Evolutionary conservation across 1,284 basidiomycete species (phyloP), one percentile per base, ranked within the genome.

Genomic region (Tetrapyrgos nigripes): DNA sequence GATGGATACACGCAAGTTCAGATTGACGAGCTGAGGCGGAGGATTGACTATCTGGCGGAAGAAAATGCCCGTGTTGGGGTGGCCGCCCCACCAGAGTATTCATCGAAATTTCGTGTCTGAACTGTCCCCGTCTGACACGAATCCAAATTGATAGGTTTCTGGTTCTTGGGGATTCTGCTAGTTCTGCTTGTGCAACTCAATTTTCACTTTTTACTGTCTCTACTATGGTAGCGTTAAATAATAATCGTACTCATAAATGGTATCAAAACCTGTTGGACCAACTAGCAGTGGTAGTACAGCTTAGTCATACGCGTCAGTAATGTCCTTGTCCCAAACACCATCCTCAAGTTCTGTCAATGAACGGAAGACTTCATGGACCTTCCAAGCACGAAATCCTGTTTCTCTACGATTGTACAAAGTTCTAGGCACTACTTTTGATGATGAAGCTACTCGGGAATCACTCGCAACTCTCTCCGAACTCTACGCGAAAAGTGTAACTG

Each of bases 341-440:
- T 44, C 53, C 44, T 14, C 53, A 46, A 29, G 21, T 13, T 27
- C 44, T 29, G n/a, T 27, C 14, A 19, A n/a, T 17, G 29, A 29
- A 11, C 57, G 57, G 53, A 57, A 56, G 13, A 57, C 61, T 68
- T 67, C 71, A 51, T 70, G 68, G 59, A 47, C 67, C 9, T 61
- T 68, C 26, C 73, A 72, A 57, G 50, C 73, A 3, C 76, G 80
- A 50, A 91, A 90, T 66, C 93, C 94, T 1, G 83, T 96, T 49
- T 87, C 91, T 19, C 76, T 92, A 5, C 83, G 94, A n/a, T 78
- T 97, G 19, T 94, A 93, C 76, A 97, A 97, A 73, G 88, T 97
- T 55, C 81, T 97, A 24, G 87, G 90, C 26, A 89, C 89, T 1
- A 93, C 87, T 57, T 96, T 93, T 64, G 89, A 95, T 52, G 94